Conservation (phyloP, 441 rosid species). For the Omphalea diandra region DNA sequence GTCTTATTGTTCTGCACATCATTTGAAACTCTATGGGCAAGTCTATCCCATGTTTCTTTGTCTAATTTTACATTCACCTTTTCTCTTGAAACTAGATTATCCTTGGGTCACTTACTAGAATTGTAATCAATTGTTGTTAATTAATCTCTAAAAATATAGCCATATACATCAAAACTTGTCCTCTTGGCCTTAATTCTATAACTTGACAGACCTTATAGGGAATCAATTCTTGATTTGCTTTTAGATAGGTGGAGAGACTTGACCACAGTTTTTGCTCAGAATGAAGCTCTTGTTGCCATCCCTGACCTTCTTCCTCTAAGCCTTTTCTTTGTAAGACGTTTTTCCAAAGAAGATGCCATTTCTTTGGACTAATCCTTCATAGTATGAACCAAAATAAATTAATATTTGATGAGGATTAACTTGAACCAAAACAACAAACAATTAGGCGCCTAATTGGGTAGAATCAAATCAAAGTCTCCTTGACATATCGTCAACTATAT, state of each 20-base stretch:
- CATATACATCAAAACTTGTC: slow-evolving; percentile 37
- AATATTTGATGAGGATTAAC: too few species aligned
- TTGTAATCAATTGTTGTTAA: slow-evolving; percentile 26
- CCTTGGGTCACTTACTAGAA: slow-evolving; percentile 30
- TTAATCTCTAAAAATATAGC: slow-evolving; percentile 30
- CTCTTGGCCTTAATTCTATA: slow-evolving; percentile 37
- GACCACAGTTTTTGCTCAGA: slow-evolving; percentile 30
- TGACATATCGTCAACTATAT: too few species aligned
- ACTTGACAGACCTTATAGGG: slow-evolving; percentile 23
- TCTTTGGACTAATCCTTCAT: too few species aligned
- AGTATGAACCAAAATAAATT: too few species aligned
- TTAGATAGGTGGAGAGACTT: slow-evolving; percentile 20
- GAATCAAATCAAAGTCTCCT: too few species aligned
- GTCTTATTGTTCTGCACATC: slow-evolving; percentile 21
- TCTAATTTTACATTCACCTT: slow-evolving; percentile 21
- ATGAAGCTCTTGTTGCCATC: slow-evolving; percentile 36
- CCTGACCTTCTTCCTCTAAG: slow-evolving; percentile 42
- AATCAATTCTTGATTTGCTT: slow-evolving; percentile 23
- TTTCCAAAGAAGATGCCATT: slow-evolving; percentile 60
- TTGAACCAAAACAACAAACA: too few species aligned
- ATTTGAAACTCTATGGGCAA: slow-evolving; percentile 20
- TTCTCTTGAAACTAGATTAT: slow-evolving; percentile 33
- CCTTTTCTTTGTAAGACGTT: slow-evolving; percentile 63
- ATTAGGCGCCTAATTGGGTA: too few species aligned
- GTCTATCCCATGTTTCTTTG: slow-evolving; percentile 20